These are phyloP conservation scores for Chlamydomonas schloesseri DNA, from an alignment of 139 green algal genomes.

Conservation along the genomic window DNA sequence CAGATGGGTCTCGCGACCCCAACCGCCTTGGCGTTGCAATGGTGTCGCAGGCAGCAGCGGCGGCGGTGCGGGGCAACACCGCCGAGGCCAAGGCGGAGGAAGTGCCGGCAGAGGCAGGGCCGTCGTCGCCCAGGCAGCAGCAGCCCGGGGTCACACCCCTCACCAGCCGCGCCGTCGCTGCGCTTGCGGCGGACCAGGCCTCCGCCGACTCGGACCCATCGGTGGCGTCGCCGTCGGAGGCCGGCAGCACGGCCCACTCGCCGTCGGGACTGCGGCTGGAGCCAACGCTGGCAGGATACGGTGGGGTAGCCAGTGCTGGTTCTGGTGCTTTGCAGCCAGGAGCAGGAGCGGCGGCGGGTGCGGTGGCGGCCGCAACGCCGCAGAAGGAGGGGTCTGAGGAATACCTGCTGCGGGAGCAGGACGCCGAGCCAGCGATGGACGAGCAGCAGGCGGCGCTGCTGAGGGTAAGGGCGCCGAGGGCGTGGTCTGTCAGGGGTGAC, in stretches of 20 bases:
- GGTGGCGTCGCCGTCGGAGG: conserved; percentile 15
- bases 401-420: not conserved
- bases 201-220: not conserved
- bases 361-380: not conserved
- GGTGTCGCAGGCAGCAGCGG: too few species aligned
- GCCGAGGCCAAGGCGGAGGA: too few species aligned
- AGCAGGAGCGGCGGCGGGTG: not conserved
- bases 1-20: not conserved
- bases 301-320: not conserved
- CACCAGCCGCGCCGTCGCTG: too few species aligned
- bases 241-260: not conserved
- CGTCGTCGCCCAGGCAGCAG: not conserved
- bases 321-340: not conserved
- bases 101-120: too few species aligned
- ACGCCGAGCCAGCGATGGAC: too few species aligned
- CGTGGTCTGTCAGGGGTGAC: too few species aligned
- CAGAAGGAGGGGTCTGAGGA: too few species aligned
- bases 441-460: conserved; percentile 6
- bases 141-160: not conserved
- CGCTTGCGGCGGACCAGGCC: too few species aligned
- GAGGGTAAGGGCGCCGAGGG: not conserved
- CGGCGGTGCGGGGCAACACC: too few species aligned
- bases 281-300: not conserved
- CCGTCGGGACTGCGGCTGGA: not conserved
- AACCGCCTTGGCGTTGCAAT: too few species aligned